These are phyloP conservation scores for Aspergillus oerlinghausenensis DNA, from an alignment of 2,329 filamentous ascomycete species.

Conservation along the genomic window DNA sequence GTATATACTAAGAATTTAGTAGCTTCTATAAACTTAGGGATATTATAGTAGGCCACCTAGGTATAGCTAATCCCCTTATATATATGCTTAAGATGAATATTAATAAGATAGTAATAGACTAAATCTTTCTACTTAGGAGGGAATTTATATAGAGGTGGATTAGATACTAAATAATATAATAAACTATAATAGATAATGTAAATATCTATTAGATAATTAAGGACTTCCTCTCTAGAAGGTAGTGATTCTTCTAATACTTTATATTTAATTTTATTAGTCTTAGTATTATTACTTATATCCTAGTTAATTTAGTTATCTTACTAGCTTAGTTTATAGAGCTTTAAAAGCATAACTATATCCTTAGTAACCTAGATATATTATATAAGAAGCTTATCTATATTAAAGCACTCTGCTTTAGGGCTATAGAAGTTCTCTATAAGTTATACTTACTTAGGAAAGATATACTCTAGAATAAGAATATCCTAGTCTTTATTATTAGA, in stretches of 20 bases:
- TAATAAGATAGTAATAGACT: conserved; percentile 20
- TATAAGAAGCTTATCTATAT: conserved; percentile 22
- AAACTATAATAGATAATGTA: conserved; percentile 24
- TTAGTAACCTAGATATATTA: conserved; percentile 24
- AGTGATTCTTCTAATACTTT: conserved; percentile 14
- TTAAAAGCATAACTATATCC: conserved; percentile 22
- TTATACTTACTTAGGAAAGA: conserved; percentile 20
- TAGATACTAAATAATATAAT: conserved; percentile 19
- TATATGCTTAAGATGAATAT: conserved; percentile 16
- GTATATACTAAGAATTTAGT: conserved; percentile 19
- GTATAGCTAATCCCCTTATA: conserved; percentile 18
- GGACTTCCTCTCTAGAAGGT: conserved; percentile 9
- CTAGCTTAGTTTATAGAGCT: conserved; percentile 20
- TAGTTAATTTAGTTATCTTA: conserved; percentile 22
- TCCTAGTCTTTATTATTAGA: conserved; percentile 78
- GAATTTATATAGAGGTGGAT: conserved; percentile 22
- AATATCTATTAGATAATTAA: conserved; percentile 19
- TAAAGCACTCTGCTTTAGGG: conserved; percentile 19
- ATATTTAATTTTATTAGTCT: not conserved
- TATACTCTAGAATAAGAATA: conserved; percentile 16
- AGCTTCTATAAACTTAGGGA: conserved; percentile 17
- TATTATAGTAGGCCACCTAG: conserved; percentile 12
- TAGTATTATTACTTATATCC: conserved; percentile 11
- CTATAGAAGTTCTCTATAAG: conserved; percentile 26
- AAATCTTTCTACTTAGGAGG: conserved; percentile 19